Percentiles rank a stretch among this genome's conserved stretches.
These are phyloP conservation scores for Myxozyma udenii DNA, from an alignment of 805 yeast genomes.

Conservation along the genomic window DNA sequence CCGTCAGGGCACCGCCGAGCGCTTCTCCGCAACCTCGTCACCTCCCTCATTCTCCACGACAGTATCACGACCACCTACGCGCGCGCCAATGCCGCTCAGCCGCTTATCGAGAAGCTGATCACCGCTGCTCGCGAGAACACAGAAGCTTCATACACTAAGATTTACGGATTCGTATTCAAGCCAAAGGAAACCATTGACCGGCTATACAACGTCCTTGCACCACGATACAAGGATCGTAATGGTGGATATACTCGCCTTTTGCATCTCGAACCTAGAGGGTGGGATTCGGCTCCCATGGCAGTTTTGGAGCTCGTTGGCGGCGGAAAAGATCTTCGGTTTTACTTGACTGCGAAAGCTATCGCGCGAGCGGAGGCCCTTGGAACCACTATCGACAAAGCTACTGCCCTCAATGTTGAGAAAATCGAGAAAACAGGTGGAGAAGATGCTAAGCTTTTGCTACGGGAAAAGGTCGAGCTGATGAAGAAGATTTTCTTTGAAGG, in stretches of 20 bases:
- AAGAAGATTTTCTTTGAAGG: conserved; percentile 42
- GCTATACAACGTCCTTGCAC: conserved; percentile 59
- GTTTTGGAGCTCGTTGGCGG: conserved; percentile 83
- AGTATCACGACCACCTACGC: conserved; percentile 69
- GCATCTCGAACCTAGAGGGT: conserved; percentile 77
- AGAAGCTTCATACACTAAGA: conserved; percentile 30
- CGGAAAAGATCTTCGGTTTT: conserved; percentile 64
- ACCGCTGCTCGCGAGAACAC: conserved; percentile 51
- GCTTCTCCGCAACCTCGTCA: conserved; percentile 56
- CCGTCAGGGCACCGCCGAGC: conserved; percentile 25
- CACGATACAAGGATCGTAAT: conserved; percentile 58
- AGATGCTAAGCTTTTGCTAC: conserved; percentile 55
- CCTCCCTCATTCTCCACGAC: conserved; percentile 67
- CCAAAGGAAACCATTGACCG: conserved; percentile 57
- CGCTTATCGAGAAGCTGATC: conserved; percentile 60
- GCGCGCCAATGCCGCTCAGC: conserved; percentile 68
- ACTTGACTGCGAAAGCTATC: conserved; percentile 75
- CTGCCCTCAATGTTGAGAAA: conserved; percentile 55
- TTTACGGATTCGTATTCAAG: conserved; percentile 48
- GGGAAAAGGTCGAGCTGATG: conserved; percentile 59
- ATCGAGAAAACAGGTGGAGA: conserved; percentile 46
- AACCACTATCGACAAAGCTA: conserved; percentile 48
- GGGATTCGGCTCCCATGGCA: conserved; percentile 88
- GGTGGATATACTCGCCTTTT: conserved; percentile 87
- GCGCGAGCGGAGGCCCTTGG: conserved; percentile 74